phyloP scores from a whole-genome alignment of 2,329 filamentous ascomycete genomes.

The Colletotrichum cuscutae region DNA sequence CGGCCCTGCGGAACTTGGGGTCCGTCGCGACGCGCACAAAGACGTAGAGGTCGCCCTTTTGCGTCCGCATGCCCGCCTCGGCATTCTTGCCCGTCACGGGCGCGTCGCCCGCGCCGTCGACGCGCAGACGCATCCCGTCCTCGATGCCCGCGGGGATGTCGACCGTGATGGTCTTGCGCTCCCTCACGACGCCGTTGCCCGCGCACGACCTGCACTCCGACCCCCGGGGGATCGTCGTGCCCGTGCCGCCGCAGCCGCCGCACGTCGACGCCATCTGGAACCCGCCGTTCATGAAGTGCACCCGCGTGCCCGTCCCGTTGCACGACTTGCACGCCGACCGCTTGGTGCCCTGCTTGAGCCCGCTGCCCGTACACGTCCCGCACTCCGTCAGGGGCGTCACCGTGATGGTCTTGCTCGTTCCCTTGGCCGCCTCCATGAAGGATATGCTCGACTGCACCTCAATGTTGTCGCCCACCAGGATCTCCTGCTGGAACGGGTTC shows the following conservation, averaged over 20 bases:
- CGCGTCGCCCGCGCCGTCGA: slow-evolving; percentile 88
- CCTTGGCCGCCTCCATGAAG: slow-evolving; percentile 96
- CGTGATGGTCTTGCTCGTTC: slow-evolving; percentile 85
- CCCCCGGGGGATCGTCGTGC: slow-evolving; percentile 79
- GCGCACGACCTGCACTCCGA: slow-evolving; percentile 83
- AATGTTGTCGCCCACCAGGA: slow-evolving; percentile 94
- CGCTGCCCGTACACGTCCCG: slow-evolving; percentile 83
- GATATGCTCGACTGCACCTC: slow-evolving; percentile 93
- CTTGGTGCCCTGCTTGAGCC: slow-evolving; percentile 83
- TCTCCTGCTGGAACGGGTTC: slow-evolving; percentile 79
- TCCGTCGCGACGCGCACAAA: slow-evolving; percentile 91
- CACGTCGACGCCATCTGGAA: slow-evolving; percentile 98
- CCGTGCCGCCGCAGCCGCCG: slow-evolving; percentile 81
- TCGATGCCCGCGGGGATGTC: slow-evolving; percentile 97
- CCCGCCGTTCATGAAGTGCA: slow-evolving; percentile 90
- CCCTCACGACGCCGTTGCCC: slow-evolving; percentile 85
- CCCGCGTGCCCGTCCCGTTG: slow-evolving; percentile 84
- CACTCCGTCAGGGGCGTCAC: slow-evolving; percentile 86
- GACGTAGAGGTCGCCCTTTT: slow-evolving; percentile 90
- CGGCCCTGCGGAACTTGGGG: slow-evolving; percentile 86
- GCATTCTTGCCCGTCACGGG: slow-evolving; percentile 78
- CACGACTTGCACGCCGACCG: slow-evolving; percentile 81
- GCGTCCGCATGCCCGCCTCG: slow-evolving; percentile 70
- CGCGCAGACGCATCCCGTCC: slow-evolving; percentile 91
- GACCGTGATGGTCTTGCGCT: slow-evolving; percentile 84